Percentiles rank a stretch among this genome's conserved stretches.
Evolutionary conservation across 768 basidiomycete genomes (phyloP).

Genomic region (Naganishia onofrii): DNA sequence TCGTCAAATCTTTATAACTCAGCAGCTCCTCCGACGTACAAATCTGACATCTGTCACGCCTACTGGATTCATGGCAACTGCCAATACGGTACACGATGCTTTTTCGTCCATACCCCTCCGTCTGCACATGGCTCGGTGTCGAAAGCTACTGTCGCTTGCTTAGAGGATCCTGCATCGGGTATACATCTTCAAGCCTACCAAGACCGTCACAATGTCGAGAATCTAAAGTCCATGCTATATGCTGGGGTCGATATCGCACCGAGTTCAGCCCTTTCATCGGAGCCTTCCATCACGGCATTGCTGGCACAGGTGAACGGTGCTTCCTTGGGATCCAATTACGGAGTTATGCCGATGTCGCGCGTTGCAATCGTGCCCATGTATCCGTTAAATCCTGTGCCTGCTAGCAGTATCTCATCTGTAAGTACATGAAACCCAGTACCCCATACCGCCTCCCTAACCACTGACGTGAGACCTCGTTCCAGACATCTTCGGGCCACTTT

Average conservation of each 20-base stretch:
- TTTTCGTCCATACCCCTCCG: conserved; percentile 14
- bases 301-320: not conserved
- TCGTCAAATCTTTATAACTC: not conserved
- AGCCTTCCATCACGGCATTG: not conserved
- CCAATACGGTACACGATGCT: conserved; percentile 11
- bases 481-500: conserved; percentile 13
- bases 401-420: conserved; percentile 5
- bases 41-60: conserved; percentile 21
- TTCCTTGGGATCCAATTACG: not conserved
- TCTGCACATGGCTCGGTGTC: not conserved
- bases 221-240: not conserved
- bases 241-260: conserved; percentile 5
- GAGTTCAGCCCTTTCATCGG: not conserved
- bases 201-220: conserved; percentile 7
- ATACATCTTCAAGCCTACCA: conserved; percentile 5
- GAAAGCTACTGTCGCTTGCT: not conserved
- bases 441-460: not conserved
- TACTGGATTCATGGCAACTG: conserved; percentile 21
- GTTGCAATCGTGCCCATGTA: conserved; percentile 13
- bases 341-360: conserved; percentile 4
- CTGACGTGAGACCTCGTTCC: not conserved
- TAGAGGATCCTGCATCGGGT: not conserved
- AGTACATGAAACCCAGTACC: not conserved
- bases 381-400: not conserved
- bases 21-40: conserved; percentile 3